Base-by-base conservation (phyloP, 257 asterid species). In the Gardenia jasminoides region DNA sequence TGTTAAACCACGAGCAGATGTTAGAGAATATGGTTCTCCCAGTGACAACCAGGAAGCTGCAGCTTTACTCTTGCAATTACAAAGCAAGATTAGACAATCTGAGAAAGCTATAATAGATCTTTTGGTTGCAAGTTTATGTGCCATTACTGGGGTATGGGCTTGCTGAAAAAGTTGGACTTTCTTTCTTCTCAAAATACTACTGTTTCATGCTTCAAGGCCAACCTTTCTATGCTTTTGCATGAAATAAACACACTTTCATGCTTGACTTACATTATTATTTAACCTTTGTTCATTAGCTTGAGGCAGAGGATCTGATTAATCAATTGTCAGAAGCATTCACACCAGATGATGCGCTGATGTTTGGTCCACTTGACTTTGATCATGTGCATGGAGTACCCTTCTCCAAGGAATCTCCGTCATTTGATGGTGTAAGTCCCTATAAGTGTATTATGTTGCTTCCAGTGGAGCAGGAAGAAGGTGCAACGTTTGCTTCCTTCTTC, bases 321-420 rank as follows among this genome's bases (percentile, higher is more conserved):
- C 92, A 91, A 84, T 90, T 96, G 31, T 89, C 93, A 0, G 97
- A 93, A 85, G 92, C 80, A 80, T 96, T 92, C 79, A 88, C 86
- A 24, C 97, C 97, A 28, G 99, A 96, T 83, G 99, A 96, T 56
- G 88, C 91, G 54, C 91, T 95, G 85, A 80, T 91, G 85, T 93
- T 91, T 80, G 95, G 90, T 70, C 88, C 90, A 15, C 88, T 87
- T 62, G 88, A 86, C 81, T 83, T 89, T 86, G 91, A 92, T 83
- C 88, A 89, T 82, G 76, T 78, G 77, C 94, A 88, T 76, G 77
- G 78, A 52, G 86, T 80, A 66, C 87, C 87, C 26, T 90, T 83
- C 83, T 85, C 91, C 74, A 89, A 89, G 80, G 97, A 85, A 67
- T 90, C 97, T 68, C 93, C 89, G 79, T 92, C 97, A 0, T 87